Percentiles rank a stretch among this genome's conserved stretches.
phyloP scores from a whole-genome alignment of 176 grass and related monocot genomes.

The Hyparrhenia diplandra region DNA sequence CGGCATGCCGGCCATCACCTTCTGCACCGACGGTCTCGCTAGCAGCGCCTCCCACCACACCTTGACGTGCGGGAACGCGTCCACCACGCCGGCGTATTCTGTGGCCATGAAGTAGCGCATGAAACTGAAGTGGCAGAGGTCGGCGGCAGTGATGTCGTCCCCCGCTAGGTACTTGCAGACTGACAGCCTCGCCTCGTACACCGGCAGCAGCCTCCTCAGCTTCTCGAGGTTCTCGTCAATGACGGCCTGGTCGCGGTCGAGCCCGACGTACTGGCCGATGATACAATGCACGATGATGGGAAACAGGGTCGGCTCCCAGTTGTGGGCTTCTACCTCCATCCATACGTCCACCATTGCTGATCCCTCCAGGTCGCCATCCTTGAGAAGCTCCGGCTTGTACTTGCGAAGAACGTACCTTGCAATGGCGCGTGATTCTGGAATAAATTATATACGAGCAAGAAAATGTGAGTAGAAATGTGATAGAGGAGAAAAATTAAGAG shows the following conservation, averaged over 20 bases:
- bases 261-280: not conserved
- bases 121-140: conserved; percentile 41
- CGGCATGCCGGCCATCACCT: conserved; percentile 25
- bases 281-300: conserved; percentile 28
- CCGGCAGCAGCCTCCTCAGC: conserved; percentile 25
- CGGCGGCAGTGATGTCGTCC: conserved; percentile 34
- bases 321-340: conserved; percentile 42
- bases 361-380: conserved; percentile 6
- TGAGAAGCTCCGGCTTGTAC: conserved; percentile 28
- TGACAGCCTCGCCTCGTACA: conserved; percentile 40
- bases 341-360: conserved; percentile 43
- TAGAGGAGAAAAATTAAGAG: not conserved
- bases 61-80: conserved; percentile 36
- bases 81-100: conserved; percentile 18
- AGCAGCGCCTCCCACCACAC: conserved; percentile 43
- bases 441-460: not conserved
- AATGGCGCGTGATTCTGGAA: conserved; percentile 46
- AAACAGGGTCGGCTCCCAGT: not conserved
- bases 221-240: conserved; percentile 20
- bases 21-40: conserved; percentile 28
- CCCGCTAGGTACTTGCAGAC: conserved; percentile 23
- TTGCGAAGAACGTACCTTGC: conserved; percentile 34
- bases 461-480: no score
- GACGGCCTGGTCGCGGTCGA: conserved; percentile 14
- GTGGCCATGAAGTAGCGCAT: conserved; percentile 40